Base-by-base conservation (phyloP, 495 filamentous ascomycete genomes). In the Lepraria neglecta region DNA sequence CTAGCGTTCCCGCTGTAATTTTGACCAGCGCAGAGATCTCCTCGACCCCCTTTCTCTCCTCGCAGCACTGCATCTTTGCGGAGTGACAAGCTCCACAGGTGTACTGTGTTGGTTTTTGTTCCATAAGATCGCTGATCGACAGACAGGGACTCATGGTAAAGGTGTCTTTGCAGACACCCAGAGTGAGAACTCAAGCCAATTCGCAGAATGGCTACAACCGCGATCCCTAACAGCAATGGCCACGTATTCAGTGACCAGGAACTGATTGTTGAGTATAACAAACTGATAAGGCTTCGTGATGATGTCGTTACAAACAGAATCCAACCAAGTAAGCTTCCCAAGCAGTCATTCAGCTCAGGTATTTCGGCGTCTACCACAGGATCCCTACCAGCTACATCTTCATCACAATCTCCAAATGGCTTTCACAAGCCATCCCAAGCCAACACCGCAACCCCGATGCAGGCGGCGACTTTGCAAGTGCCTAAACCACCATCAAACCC, bases 251-350 rank as follows among this genome's bases (percentile, higher is more conserved):
- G 40, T 14, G 61, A 62, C 19, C 58, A 68, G n/a, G 65, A 68
- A 38, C 59, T 68, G 40, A 58, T 80, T 43, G 68, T 67, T 63
- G 82, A 89, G 69, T 89, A 85, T 73, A 81, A 87, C 68, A 89
- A 87, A 69, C 85, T 96, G 66, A 70, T 91, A 58, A 80, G 74
- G 60, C 84, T 95, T 67, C 86, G 83, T 67, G 86, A 92, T 78
- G 81, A 87, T 52, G 81, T 96, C 59, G 56, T 64, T 43, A 62
- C 61, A 46, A 63, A 60, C n/a, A 64, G 27, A 30, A 59, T 63
- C 54, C 56, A 62, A 30, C 56, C 59, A 35, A 38, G 58, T 11
- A 64, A 67, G 24, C 40, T 79, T 88, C 71, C 78, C 85, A 63
- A 87, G 87, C 56, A 83, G 21, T 42, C 27, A 30, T 33, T 19